A percentile compares a stretch with the other conserved stretches of the same genome.
Conservation (phyloP, 2,329 filamentous ascomycete species). For the Davidsoniella eucalypti region DNA sequence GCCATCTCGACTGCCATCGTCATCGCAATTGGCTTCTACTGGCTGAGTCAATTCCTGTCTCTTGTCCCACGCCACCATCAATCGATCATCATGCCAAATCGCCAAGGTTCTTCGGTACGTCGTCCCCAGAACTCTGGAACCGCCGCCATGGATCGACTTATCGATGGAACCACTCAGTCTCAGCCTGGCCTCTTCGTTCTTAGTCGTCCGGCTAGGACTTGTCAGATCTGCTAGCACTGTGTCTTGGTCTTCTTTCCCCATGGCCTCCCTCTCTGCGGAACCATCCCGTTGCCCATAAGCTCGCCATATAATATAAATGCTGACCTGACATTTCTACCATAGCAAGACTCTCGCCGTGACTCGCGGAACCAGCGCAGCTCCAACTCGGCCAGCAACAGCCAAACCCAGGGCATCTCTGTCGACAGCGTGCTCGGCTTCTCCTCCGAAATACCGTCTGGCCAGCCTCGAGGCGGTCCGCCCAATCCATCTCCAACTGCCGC, state of each 20-base stretch:
- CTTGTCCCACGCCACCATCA: neutral
- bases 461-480: conserved; percentile 54
- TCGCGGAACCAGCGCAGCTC: neutral
- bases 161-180: neutral
- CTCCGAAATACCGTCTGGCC: conserved; percentile 87
- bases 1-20: neutral
- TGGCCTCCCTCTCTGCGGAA: too few species aligned
- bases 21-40: neutral
- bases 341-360: conserved; percentile 7
- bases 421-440: conserved; percentile 91
- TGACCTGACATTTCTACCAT: neutral
- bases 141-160: too few species aligned
- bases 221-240: too few species aligned
- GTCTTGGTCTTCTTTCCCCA: too few species aligned
- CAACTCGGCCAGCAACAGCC: neutral
- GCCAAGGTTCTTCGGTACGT: neutral
- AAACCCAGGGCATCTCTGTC: conserved; percentile 50
- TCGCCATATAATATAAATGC: neutral
- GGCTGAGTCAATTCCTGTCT: too few species aligned
- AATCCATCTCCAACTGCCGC: conserved; percentile 23
- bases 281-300: too few species aligned
- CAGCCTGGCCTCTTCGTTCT: neutral
- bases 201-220: too few species aligned
- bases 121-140: neutral
- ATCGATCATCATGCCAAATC: conserved; percentile 4